These are phyloP conservation scores for Geoglossum glabrum DNA, from an alignment of 495 filamentous ascomycete genomes.

Conservation along the genomic window DNA sequence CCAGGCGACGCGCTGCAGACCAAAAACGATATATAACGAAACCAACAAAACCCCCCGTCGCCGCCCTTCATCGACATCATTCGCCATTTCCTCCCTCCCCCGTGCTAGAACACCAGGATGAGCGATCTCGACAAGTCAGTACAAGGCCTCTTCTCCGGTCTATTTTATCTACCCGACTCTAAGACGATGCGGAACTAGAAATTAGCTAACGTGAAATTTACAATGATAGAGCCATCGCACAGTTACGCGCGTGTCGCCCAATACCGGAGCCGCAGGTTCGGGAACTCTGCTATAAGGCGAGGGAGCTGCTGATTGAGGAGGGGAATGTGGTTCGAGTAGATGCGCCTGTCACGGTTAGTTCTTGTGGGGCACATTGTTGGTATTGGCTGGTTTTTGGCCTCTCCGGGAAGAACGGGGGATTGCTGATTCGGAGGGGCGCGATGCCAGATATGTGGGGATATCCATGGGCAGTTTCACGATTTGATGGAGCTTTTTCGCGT, in stretches of 20 bases:
- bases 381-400: background rate
- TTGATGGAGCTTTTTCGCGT: constrained; percentile 96
- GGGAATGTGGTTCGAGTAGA: constrained; percentile 93
- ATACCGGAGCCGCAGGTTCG: constrained; percentile 91
- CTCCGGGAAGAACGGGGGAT: background rate
- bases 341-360: constrained; percentile 72
- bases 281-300: constrained; percentile 92
- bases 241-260: constrained; percentile 83
- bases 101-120: constrained; percentile 30
- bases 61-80: background rate
- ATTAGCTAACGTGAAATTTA: too few relatives aligned
- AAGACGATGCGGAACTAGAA: too few relatives aligned
- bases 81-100: background rate
- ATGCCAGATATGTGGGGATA: constrained; percentile 79
- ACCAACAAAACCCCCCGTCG: too few relatives aligned
- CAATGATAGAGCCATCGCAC: constrained; percentile 85
- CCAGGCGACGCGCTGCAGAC: too few relatives aligned
- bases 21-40: too few relatives aligned
- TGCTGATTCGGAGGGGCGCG: constrained; percentile 4
- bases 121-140: constrained; percentile 70
- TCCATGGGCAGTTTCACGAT: constrained; percentile 97
- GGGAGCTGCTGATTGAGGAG: constrained; percentile 92
- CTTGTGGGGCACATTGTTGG: background rate
- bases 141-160: background rate
- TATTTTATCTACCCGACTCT: background rate